Percentiles rank a stretch among this genome's conserved stretches.
Evolutionary conservation across 768 basidiomycete genomes (phyloP).

Genomic region (Leucosporidium scottii): DNA sequence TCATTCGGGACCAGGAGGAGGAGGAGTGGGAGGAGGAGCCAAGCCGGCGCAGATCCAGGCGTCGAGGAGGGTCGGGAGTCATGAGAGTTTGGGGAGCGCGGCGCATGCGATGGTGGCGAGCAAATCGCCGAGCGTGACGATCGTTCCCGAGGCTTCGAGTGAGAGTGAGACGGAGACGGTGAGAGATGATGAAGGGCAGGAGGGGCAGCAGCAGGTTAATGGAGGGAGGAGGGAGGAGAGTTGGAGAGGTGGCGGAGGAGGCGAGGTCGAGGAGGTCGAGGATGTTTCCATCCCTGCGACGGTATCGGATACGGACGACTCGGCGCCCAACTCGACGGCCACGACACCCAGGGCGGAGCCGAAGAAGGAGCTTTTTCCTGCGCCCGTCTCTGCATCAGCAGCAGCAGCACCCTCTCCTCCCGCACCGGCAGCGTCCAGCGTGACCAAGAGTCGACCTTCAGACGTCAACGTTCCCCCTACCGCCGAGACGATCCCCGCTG

Average conservation of each 20-base stretch:
- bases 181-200: slow-evolving; percentile 4
- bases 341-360: background rate
- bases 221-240: background rate
- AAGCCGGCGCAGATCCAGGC: slow-evolving; percentile 22
- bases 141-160: slow-evolving; percentile 18
- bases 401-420: background rate
- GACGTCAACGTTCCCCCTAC: background rate
- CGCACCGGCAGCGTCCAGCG: background rate
- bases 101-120: background rate
- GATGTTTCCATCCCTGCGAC: slow-evolving; percentile 11
- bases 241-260: background rate
- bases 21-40: background rate
- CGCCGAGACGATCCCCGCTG: background rate
- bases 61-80: background rate
- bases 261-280: slow-evolving; percentile 15
- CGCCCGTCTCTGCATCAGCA: background rate
- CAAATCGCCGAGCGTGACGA: slow-evolving; percentile 4
- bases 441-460: background rate
- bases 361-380: background rate
- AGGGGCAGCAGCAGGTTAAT: slow-evolving; percentile 1
- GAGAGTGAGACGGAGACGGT: slow-evolving; percentile 17
- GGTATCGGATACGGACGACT: background rate
- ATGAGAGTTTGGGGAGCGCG: background rate
- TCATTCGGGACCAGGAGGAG: background rate
- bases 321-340: background rate